Evolutionary conservation across 345 rosid species (phyloP).

Genomic region (Toxicodendron radicans): DNA sequence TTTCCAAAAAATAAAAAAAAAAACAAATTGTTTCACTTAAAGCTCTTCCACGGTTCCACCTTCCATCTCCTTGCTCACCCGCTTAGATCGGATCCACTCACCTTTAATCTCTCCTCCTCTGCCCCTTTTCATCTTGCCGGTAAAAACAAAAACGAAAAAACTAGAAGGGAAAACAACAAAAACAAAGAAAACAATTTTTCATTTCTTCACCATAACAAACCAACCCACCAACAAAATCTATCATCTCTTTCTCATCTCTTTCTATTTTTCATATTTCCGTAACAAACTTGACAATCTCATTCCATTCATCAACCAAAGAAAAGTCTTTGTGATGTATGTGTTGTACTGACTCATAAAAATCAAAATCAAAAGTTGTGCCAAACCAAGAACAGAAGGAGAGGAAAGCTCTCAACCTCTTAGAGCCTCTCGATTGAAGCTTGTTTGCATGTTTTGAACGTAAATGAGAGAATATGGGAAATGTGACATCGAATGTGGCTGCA

Average conservation of each 20-base stretch:
- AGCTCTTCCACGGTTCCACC: constrained; percentile 13
- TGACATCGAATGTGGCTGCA: constrained; percentile 90
- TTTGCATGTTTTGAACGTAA: background rate
- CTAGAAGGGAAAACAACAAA: no score
- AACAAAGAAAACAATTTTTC: no score
- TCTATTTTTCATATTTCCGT: background rate
- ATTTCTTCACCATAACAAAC: constrained; percentile 10
- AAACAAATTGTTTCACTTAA: background rate
- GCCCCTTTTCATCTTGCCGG: constrained; percentile 28
- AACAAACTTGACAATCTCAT: background rate
- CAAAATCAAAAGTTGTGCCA: background rate
- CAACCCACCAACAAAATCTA: background rate
- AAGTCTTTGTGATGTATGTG: background rate
- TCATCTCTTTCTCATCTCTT: background rate
- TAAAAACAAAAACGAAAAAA: background rate
- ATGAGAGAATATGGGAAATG: constrained; percentile 71
- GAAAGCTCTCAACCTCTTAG: background rate
- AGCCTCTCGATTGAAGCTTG: background rate
- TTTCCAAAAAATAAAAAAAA: no score
- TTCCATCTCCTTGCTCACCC: constrained; percentile 39
- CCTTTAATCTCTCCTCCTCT: constrained; percentile 17
- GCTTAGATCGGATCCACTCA: constrained; percentile 54
- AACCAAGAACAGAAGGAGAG: background rate
- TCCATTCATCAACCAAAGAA: background rate
- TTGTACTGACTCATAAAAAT: no score